phyloP scores from a whole-genome alignment of 192 early-diverging fungal species.

The Linnemannia hyalina region DNA sequence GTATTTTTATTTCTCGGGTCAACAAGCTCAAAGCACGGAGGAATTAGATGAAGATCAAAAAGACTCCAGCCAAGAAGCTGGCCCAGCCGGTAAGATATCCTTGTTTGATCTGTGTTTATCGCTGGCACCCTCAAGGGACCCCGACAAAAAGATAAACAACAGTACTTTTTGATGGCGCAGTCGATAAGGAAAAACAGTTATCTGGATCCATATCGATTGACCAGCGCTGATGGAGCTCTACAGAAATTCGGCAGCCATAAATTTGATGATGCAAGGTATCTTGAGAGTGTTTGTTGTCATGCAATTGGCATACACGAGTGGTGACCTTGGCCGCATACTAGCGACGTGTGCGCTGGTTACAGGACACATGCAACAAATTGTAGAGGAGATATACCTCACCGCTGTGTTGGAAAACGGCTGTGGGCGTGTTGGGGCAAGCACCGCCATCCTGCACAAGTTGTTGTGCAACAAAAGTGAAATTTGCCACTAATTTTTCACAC shows the following conservation, averaged over 20 bases:
- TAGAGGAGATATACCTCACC: too few relatives aligned
- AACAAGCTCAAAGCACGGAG: background rate
- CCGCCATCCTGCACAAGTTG: too few relatives aligned
- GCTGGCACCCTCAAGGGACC: background rate
- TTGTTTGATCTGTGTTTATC: background rate
- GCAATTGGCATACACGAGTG: background rate
- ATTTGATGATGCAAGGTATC: background rate
- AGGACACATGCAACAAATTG: too few relatives aligned
- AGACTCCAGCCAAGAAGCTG: conserved; percentile 72
- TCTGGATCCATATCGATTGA: background rate
- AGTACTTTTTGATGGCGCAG: conserved; percentile 3
- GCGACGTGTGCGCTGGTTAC: background rate
- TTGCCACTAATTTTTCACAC: conserved; percentile 3
- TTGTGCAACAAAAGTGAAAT: background rate
- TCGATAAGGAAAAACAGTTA: background rate
- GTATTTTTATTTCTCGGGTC: background rate
- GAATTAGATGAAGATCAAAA: conserved; percentile 68
- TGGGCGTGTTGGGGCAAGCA: background rate
- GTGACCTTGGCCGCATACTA: background rate
- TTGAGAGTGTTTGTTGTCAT: background rate
- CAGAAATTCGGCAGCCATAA: background rate
- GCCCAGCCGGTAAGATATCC: conserved; percentile 65
- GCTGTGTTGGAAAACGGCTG: background rate
- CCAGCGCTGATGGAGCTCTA: background rate
- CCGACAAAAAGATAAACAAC: background rate